Conservation (phyloP, 495 filamentous ascomycete species). For the Talaromyces ruber region DNA sequence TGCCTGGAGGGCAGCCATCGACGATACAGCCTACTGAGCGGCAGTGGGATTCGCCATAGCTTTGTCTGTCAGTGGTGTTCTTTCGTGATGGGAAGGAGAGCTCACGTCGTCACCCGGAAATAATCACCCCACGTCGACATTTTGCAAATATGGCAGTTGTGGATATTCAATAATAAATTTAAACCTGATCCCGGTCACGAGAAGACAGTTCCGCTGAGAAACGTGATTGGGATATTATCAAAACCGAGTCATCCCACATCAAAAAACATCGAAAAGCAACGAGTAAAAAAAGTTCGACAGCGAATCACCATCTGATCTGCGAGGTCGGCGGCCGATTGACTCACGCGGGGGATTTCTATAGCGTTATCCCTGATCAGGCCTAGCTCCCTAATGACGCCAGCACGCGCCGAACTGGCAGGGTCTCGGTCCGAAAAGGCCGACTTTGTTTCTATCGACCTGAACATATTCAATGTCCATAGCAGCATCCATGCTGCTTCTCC, state of each 20-base stretch:
- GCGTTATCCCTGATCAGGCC: background rate
- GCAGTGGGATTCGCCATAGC: slow-evolving; percentile 87
- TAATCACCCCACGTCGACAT: slow-evolving; percentile 92
- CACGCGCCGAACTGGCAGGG: background rate
- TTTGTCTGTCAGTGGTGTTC: slow-evolving; percentile 19
- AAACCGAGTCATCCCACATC: background rate
- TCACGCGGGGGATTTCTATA: background rate
- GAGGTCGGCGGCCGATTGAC: background rate
- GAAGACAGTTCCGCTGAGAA: background rate
- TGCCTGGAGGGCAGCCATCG: slow-evolving; percentile 82
- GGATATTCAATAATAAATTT: background rate
- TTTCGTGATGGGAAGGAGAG: slow-evolving; percentile 5
- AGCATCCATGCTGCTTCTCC: slow-evolving; percentile 1
- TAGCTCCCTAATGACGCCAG: background rate
- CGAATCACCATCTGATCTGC: background rate
- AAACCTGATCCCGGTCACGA: background rate
- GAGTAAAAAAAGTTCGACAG: background rate
- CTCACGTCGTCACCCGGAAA: slow-evolving; percentile 81
- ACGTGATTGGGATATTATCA: background rate
- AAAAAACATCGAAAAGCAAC: background rate
- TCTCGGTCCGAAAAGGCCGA: background rate
- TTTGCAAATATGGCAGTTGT: slow-evolving; percentile 4
- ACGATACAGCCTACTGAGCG: slow-evolving; percentile 85
- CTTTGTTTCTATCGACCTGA: background rate
- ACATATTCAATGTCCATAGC: background rate